phyloP scores from a whole-genome alignment of 371 early-diverging fungal species.

The Rhizopus stolonifer region DNA sequence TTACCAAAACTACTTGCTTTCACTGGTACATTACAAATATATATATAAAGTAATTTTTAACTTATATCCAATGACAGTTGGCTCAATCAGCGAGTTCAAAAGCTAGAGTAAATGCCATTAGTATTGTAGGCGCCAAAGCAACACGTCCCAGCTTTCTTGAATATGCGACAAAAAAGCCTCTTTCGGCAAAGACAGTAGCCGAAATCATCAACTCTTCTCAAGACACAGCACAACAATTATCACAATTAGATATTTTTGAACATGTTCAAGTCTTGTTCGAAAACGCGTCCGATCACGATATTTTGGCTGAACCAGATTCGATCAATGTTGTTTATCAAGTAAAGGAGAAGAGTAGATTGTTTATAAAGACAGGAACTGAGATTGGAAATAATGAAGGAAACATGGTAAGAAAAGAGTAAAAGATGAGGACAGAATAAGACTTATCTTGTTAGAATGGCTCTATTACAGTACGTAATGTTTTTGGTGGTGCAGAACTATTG shows the following conservation, averaged over 20 bases:
- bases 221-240: slow-evolving; percentile 60
- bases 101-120: slow-evolving; percentile 55
- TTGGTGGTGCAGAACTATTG: slow-evolving; percentile 83
- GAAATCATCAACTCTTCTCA: slow-evolving; percentile 67
- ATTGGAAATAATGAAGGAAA: slow-evolving; percentile 82
- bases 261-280: slow-evolving; percentile 70
- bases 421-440: neutral
- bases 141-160: slow-evolving; percentile 53
- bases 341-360: slow-evolving; percentile 68
- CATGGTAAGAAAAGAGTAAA: slow-evolving; percentile 48
- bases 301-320: slow-evolving; percentile 48
- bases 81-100: slow-evolving; percentile 35
- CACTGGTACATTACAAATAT: neutral
- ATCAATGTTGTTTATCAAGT: slow-evolving; percentile 72
- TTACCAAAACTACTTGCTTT: slow-evolving; percentile 2
- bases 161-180: slow-evolving; percentile 34
- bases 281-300: slow-evolving; percentile 49
- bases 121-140: slow-evolving; percentile 41
- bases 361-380: slow-evolving; percentile 79
- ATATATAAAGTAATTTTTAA: neutral
- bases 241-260: slow-evolving; percentile 75
- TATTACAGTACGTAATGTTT: slow-evolving; percentile 69
- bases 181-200: slow-evolving; percentile 60
- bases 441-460: slow-evolving; percentile 53
- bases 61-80: slow-evolving; percentile 16